A percentile compares a stretch with the other conserved stretches of the same genome.
phyloP scores from a whole-genome alignment of 2,329 filamentous ascomycete genomes.

The Claviceps africana region DNA sequence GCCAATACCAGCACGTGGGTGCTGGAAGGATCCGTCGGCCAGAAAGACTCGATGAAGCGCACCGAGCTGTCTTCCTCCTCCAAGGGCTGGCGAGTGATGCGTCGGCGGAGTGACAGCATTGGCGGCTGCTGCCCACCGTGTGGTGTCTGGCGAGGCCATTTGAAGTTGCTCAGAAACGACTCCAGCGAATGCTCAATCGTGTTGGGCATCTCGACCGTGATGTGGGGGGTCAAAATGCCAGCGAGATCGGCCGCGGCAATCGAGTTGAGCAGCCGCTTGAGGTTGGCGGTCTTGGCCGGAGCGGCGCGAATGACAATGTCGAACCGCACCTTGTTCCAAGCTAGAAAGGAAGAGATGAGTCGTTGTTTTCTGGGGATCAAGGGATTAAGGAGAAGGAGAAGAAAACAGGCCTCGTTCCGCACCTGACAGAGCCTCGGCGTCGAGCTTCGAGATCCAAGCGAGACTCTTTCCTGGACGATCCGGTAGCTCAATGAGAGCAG shows the following conservation, averaged over 20 bases:
- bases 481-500: slow-evolving; percentile 66
- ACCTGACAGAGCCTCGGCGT: slow-evolving; percentile 56
- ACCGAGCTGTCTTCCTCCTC: slow-evolving; percentile 58
- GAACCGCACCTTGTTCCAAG: slow-evolving; percentile 64
- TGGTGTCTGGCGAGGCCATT: slow-evolving; percentile 45
- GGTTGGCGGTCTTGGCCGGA: slow-evolving; percentile 53
- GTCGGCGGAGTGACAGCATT: slow-evolving; percentile 58
- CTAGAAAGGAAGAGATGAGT: slow-evolving; percentile 23
- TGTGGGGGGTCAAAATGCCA: slow-evolving; percentile 51
- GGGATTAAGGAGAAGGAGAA: no score
- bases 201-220: slow-evolving; percentile 74
- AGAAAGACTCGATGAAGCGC: slow-evolving; percentile 76
- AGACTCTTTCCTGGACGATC: slow-evolving; percentile 46
- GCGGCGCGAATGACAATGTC: slow-evolving; percentile 76
- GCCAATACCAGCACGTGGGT: slow-evolving; percentile 78
- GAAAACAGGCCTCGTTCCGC: slow-evolving; percentile 8
- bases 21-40: slow-evolving; percentile 48
- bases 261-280: slow-evolving; percentile 65
- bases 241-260: slow-evolving; percentile 63
- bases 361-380: not conserved
- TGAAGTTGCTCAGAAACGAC: slow-evolving; percentile 47
- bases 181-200: slow-evolving; percentile 52
- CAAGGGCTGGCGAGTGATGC: slow-evolving; percentile 47
- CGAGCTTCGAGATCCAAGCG: slow-evolving; percentile 66
- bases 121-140: slow-evolving; percentile 28